A percentile compares a stretch with the other conserved stretches of the same genome.
These are phyloP conservation scores for Linaria vulgaris DNA, from an alignment of 257 asterid species.

Conservation along the genomic window DNA sequence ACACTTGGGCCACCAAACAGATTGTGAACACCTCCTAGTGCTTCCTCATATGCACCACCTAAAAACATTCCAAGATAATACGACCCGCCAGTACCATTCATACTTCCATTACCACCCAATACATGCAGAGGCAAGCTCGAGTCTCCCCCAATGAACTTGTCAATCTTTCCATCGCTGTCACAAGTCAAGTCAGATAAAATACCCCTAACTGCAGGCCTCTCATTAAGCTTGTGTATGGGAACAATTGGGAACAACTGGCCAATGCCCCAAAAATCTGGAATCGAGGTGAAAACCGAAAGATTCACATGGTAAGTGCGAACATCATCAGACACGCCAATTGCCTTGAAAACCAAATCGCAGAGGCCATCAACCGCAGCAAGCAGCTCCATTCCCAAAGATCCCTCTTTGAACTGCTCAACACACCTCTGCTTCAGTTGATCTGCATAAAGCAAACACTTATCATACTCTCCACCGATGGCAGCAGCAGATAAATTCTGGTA, in stretches of 20 bases:
- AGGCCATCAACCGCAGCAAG: conserved; percentile 82
- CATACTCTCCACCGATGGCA: conserved; percentile 64
- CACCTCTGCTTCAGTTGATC: conserved; percentile 88
- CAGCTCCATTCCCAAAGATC: conserved; percentile 67
- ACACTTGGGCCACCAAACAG: conserved; percentile 89
- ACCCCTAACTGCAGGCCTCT: conserved; percentile 64
- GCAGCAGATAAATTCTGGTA: conserved; percentile 63
- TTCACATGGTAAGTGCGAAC: conserved; percentile 74
- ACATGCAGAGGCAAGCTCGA: conserved; percentile 85
- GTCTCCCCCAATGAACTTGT: conserved; percentile 90
- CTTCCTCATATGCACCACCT: conserved; percentile 97
- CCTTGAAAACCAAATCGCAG: conserved; percentile 67
- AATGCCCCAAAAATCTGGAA: conserved; percentile 96
- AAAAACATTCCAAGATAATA: conserved; percentile 88
- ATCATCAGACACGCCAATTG: conserved; percentile 61
- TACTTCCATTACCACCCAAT: conserved; percentile 38
- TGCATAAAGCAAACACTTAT: conserved; percentile 54
- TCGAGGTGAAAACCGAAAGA: conserved; percentile 81
- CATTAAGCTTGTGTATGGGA: conserved; percentile 84
- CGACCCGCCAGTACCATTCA: conserved; percentile 31
- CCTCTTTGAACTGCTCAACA: conserved; percentile 86
- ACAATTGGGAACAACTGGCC: conserved; percentile 82
- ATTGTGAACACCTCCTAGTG: conserved; percentile 88
- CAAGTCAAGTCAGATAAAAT: conserved; percentile 84
- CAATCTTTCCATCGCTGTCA: conserved; percentile 92